Percentiles rank a stretch among this genome's conserved stretches.
phyloP scores from a whole-genome alignment of 352 stramenopile genomes.

The Phytophthora europaea region DNA sequence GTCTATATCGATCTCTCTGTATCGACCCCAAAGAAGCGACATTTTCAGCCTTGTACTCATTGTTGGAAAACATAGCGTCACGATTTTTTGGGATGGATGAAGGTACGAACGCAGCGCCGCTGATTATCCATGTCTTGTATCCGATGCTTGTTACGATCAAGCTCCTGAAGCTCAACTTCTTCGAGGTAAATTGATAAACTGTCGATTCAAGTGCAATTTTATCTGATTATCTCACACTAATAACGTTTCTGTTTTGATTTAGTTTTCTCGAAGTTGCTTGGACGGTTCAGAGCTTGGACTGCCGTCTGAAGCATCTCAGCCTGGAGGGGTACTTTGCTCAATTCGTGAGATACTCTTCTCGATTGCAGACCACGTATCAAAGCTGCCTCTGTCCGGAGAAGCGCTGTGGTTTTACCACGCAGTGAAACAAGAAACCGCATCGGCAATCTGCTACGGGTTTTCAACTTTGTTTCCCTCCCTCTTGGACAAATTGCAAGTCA shows the following conservation, averaged over 20 bases:
- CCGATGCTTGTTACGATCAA: conserved; percentile 77
- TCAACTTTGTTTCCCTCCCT: conserved; percentile 84
- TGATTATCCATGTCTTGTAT: conserved; percentile 68
- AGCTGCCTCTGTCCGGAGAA: conserved; percentile 44
- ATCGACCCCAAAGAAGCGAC: conserved; percentile 83
- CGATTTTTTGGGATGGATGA: conserved; percentile 36
- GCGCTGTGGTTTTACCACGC: conserved; percentile 77
- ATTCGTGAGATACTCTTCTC: conserved; percentile 79
- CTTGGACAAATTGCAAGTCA: conserved; percentile 80
- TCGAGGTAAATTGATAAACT: conserved; percentile 64
- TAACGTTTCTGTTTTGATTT: conserved; percentile 11
- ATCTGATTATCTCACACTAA: neutral
- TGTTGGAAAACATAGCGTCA: conserved; percentile 57
- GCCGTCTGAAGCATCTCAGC: conserved; percentile 37
- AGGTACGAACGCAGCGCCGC: conserved; percentile 16
- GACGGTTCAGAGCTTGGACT: conserved; percentile 70
- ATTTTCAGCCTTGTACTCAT: conserved; percentile 64
- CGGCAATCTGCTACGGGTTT: conserved; percentile 85
- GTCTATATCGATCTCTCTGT: conserved; percentile 79
- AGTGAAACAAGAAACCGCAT: conserved; percentile 83
- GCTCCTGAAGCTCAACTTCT: conserved; percentile 90
- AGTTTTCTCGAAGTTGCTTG: conserved; percentile 81
- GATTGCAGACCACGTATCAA: conserved; percentile 66
- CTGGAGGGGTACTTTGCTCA: conserved; percentile 55
- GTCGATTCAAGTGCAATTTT: neutral